Evolutionary conservation across 352 stramenopile genomes (phyloP), one percentile per base, ranked within the genome.

Genomic region (Albugo candida): DNA sequence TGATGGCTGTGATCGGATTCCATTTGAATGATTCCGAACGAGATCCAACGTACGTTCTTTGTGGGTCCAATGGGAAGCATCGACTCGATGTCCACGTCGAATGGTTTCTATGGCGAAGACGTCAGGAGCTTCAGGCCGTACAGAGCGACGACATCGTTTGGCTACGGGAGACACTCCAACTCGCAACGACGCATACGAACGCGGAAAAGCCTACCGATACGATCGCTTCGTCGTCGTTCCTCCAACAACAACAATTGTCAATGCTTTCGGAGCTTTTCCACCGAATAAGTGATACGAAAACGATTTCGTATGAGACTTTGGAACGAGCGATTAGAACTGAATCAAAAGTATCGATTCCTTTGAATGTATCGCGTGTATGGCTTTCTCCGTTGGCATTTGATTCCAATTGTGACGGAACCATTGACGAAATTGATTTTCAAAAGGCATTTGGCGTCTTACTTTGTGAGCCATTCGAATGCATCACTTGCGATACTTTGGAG

Each of bases 81-180:
- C 73, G 58, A 24, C 51, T 85, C 2, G 77, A 56, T 13, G 59
- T 66, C 11, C 70, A 79, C 16, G 81, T 65, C 58, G 73, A 85
- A 54, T 85, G 70, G 73, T 85, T 85, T 49, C 45, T 85, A 6
- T 85, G 70, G 68, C 56, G 73, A 40, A 65, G 67, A 14, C 80
- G 79, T 43, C 66, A 83, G 48, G 73, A 85, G 36, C 75, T 85
- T 41, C 63, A 81, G 5, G 55, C 50, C 51, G 42, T 83, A 1
- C 42, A 81, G 0, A 56, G 74, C 24, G 70, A 82, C 10, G 63
- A 83, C n/a, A 66, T 82, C 57, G 57, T 64, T 11, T 78, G 72
- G 42, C 43, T 73, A 52, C 39, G 56, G 11, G 65, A 72, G 24
- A 54, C 75, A 17, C 45, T 76, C 5, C 49, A 35, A 0, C 20